Base-by-base conservation (phyloP, 306 rosid genomes). In the Bauhinia variegata region DNA sequence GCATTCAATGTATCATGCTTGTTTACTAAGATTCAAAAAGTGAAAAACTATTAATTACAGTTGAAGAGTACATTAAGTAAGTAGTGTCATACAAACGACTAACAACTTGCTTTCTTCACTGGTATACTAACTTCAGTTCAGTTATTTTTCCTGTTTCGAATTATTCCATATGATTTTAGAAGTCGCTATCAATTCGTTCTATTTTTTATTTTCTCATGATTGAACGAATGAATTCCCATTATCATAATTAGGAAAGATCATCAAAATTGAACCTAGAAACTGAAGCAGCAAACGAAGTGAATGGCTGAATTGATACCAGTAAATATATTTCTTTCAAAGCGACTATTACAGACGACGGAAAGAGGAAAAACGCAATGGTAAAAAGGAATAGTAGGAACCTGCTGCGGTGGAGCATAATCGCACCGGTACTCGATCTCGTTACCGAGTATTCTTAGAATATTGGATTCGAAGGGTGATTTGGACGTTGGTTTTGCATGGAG, bases 391-490 rank as follows among this genome's bases (percentile, higher is more conserved):
- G 10, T 13, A 67, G 42, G 47, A 83, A 89, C 98, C 96, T 87
- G 86, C 5, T 81, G 71, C 2, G 89, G 89, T 68, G 92, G 96
- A 42, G 92, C 89, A 62, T 72, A 84, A 6, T 81, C 84, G 37
- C 48, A 65, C 36, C 79, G 89, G 78, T 79, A 86, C 65, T 78
- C 77, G 18, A 87, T 82, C 67, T 89, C 96, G 67, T 77, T 82
- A 6, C 79, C 79, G n/a, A 89, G 87, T 14, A 87, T 71, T 76
- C 96, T 76, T 49, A 87, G 52, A 44, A 88, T 81, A 86, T 83
- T 87, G 9, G 91, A 78, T 14, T 85, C 83, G 76, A 89, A 68
- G 11, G 88, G 93, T 52, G 98, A 92, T 60, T 77, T 83, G 47
- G 79, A 5, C 12, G 59, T 10, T n/a, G 82, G 17, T n/a, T 82